Conservation (phyloP, 768 basidiomycete species). For the Dacryopinax primogenitus region DNA sequence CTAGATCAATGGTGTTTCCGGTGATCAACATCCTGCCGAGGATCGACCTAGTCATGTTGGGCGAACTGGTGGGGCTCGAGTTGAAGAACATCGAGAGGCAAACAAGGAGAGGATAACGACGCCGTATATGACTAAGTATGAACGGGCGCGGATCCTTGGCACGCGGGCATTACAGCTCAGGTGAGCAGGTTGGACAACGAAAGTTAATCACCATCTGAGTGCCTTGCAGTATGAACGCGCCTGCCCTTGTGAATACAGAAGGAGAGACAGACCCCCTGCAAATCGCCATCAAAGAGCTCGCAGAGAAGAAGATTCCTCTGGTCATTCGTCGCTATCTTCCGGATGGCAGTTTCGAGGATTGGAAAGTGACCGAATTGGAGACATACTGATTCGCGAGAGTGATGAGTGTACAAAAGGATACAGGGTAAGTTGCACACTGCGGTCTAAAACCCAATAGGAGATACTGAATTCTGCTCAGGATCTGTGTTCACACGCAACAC, state of each 20-base stretch:
- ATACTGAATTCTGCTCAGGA: conserved; percentile 21
- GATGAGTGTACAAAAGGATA: conserved; percentile 1
- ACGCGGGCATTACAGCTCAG: conserved; percentile 95
- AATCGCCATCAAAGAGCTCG: conserved; percentile 98
- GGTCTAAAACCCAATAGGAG: not conserved
- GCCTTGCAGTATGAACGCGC: conserved; percentile 83
- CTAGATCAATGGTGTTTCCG: not conserved
- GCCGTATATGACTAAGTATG: conserved; percentile 97
- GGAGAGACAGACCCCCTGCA: conserved; percentile 98
- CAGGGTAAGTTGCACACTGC: not conserved
- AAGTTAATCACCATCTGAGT: not conserved
- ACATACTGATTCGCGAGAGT: conserved; percentile 7
- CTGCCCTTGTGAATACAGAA: conserved; percentile 92
- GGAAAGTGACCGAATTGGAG: conserved; percentile 73
- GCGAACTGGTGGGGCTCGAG: not conserved
- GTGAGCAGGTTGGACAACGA: conserved; percentile 34
- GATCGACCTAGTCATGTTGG: not conserved
- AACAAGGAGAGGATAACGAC: conserved; percentile 91
- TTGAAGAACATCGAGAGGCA: conserved; percentile 36
- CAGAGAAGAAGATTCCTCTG: conserved; percentile 93
- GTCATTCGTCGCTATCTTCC: conserved; percentile 95
- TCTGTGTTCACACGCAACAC: conserved; percentile 75
- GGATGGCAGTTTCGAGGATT: conserved; percentile 88
- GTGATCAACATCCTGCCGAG: not conserved
- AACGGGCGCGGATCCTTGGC: conserved; percentile 89